Base-by-base conservation (phyloP, 2,329 filamentous ascomycete species). In the Ascocoryne sarcoides region DNA sequence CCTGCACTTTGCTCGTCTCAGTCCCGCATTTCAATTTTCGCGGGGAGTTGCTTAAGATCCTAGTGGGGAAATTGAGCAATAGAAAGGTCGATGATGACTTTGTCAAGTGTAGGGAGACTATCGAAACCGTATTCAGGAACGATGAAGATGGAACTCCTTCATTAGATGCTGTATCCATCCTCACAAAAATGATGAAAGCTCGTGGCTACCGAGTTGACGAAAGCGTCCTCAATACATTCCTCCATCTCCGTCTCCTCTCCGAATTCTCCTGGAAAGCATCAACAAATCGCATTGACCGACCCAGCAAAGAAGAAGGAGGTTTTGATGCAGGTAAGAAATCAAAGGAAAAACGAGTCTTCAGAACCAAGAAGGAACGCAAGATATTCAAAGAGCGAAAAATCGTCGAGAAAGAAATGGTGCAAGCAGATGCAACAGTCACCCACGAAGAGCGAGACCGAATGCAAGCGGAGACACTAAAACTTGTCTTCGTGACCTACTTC, bases 11-110 rank as follows among this genome's bases (percentile, higher is more conserved):
- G 12, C 65, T 96, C 30, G 76, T 76, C 15, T 72, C 82, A 2
- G 88, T 95, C 1, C 86, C 92, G 3, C 93, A 98, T 66, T 98
- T 98, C 76, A 98, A 98, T 68, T 95, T 94, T 63, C 82, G 92
- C 30, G 75, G 72, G 36, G 90, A 98, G 39, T 68, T 98, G 39
- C 66, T 98, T 46, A 87, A 85, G 62, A 90, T 96, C 43, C 60
- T 98, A 10, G 80, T 95, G 16, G 79, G 79, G 51, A 92, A 92
- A 60, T 70, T 98, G 26, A 88, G 85, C 55, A 75, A 71, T 42
- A 76, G 79, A 51, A 75, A 73, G 39, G 65, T 85, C 1, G 85
- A 93, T 57, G 71, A 70, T 2, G 82, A 93, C 47, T 92, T 87
- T 50, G 62, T 74, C 47, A 89, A 85, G 60, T 93, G 86, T 52